A percentile compares a stretch with the other conserved stretches of the same genome.
phyloP scores from a whole-genome alignment of 2,329 filamentous ascomycete genomes.

The Pezicula radicicola region DNA sequence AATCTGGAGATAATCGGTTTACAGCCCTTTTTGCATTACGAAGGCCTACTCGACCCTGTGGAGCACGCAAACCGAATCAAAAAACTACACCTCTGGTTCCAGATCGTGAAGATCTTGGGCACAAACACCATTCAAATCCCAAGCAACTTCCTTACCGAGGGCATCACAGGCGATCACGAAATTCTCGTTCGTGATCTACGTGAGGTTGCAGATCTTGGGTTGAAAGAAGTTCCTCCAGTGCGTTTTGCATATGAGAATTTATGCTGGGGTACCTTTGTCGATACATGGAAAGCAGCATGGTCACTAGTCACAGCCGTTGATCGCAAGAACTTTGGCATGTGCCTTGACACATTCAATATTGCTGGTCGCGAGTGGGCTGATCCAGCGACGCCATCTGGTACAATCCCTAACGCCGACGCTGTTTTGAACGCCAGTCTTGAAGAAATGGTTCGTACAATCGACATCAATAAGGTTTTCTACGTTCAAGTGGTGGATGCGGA shows the following conservation, averaged over 20 bases:
- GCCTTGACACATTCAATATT: conserved; percentile 76
- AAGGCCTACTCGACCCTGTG: conserved; percentile 63
- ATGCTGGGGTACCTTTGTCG: conserved; percentile 67
- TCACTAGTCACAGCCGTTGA: conserved; percentile 62
- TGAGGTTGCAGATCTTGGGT: conserved; percentile 64
- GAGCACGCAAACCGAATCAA: conserved; percentile 55
- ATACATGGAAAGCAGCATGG: conserved; percentile 72
- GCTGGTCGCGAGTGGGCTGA: conserved; percentile 68
- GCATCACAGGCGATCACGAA: conserved; percentile 45
- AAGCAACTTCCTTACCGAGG: conserved; percentile 56
- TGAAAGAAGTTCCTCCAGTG: conserved; percentile 49
- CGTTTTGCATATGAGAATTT: conserved; percentile 72
- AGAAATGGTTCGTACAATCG: conserved; percentile 33
- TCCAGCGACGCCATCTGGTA: conserved; percentile 50
- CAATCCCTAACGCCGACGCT: conserved; percentile 50
- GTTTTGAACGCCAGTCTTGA: conserved; percentile 39
- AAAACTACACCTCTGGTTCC: conserved; percentile 69
- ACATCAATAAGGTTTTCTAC: conserved; percentile 67
- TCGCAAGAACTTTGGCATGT: conserved; percentile 69
- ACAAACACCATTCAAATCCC: conserved; percentile 74
- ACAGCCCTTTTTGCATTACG: conserved; percentile 76
- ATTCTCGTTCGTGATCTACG: conserved; percentile 60
- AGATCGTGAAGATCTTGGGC: conserved; percentile 56
- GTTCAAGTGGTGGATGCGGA: conserved; percentile 59
- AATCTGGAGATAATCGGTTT: conserved; percentile 62